A percentile compares a stretch with the other conserved stretches of the same genome.
Conservation (phyloP, 345 rosid genomes). For the Barbarea vulgaris region DNA sequence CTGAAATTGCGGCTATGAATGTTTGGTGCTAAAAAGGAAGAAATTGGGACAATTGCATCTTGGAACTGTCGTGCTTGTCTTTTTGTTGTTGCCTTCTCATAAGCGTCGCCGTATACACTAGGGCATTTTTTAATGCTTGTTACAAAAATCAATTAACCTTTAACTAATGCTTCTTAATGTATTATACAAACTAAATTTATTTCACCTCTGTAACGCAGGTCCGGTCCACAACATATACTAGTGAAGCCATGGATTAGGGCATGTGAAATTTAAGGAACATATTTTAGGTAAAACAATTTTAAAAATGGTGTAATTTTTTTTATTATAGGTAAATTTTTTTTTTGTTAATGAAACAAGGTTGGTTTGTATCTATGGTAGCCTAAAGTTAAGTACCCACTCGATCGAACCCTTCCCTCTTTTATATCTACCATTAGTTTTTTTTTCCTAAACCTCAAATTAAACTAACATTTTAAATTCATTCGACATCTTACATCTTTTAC, state of each 20-base stretch:
- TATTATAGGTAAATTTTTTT: too few species aligned
- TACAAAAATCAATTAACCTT: neutral
- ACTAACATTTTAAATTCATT: neutral
- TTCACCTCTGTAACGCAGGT: too few species aligned
- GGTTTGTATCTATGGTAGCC: too few species aligned
- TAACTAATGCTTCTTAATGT: neutral
- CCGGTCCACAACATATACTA: too few species aligned
- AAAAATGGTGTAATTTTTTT: too few species aligned
- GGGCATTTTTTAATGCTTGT: constrained; percentile 21
- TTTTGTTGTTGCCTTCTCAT: constrained; percentile 36
- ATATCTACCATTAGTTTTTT: neutral
- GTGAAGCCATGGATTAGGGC: too few species aligned
- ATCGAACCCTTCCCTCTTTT: neutral
- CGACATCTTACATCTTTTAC: neutral
- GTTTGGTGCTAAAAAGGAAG: constrained; percentile 38
- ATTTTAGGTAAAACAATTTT: too few species aligned
- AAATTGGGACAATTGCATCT: constrained; percentile 22
- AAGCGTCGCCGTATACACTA: constrained; percentile 30
- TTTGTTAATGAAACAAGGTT: too few species aligned
- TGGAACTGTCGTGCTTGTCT: constrained; percentile 35
- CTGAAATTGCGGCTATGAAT: constrained; percentile 37
- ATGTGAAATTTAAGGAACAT: too few species aligned
- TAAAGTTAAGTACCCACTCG: neutral
- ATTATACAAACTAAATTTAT: neutral
- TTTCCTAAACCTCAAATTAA: neutral